A percentile compares a stretch with the other conserved stretches of the same genome.
Conservation (phyloP, 108 stramenopile species). For the Parmales sp. region DNA sequence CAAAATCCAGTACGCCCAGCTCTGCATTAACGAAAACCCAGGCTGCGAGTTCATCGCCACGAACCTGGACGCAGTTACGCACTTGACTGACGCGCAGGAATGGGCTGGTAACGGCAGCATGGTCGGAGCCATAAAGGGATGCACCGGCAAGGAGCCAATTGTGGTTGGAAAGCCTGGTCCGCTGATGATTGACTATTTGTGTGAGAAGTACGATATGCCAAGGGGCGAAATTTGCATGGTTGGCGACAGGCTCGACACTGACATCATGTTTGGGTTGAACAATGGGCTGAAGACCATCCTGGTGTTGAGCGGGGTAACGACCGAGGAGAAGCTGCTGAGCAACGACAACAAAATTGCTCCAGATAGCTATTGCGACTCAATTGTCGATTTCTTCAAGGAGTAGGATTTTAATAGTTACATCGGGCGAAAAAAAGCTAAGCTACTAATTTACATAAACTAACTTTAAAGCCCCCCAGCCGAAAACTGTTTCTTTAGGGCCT, state of each 20-base stretch:
- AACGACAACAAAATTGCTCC: conserved; percentile 81
- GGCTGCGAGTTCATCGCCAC: conserved; percentile 96
- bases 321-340: conserved; percentile 79
- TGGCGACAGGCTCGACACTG: conserved; percentile 96
- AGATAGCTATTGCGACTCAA: conserved; percentile 89
- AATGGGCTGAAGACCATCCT: conserved; percentile 87
- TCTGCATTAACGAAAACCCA: conserved; percentile 88
- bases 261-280: conserved; percentile 90
- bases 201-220: conserved; percentile 67
- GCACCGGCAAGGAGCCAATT: conserved; percentile 90
- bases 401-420: too few species aligned
- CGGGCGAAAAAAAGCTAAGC: too few species aligned
- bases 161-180: conserved; percentile 94
- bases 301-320: conserved; percentile 90
- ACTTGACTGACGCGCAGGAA: conserved; percentile 95
- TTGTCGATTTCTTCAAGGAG: conserved; percentile 73
- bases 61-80: conserved; percentile 93
- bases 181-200: conserved; percentile 95
- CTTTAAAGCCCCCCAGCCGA: too few species aligned
- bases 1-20: conserved; percentile 96
- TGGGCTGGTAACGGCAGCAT: conserved; percentile 97
- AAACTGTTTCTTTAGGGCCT: too few species aligned
- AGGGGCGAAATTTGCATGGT: conserved; percentile 84
- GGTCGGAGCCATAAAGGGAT: conserved; percentile 92
- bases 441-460: too few species aligned